Base-by-base conservation (phyloP, 1,139 yeast species). In the Lodderomyces margitis region DNA sequence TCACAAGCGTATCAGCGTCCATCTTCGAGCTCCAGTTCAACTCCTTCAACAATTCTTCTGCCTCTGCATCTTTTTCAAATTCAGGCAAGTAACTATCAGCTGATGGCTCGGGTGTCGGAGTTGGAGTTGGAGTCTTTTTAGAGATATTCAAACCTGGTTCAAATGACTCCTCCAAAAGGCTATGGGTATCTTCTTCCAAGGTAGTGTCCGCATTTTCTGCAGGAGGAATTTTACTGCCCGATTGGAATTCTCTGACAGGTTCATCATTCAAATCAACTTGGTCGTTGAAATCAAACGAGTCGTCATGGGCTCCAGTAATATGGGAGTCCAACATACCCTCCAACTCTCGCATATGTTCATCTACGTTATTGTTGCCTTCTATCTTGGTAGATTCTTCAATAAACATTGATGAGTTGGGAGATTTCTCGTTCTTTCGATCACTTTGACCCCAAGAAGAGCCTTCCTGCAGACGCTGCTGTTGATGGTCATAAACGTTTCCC, bases 11-110 rank as follows among this genome's bases (percentile, higher is more conserved):
- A 17, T 69, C 74, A 5, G 84, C 72, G 49, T 80, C 83, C 54
- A 86, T 94, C 14, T 74, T 64, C 1, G 81, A 71, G 21, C 76
- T 76, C 94, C 95, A 88, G 30, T 79, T 78, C 21, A 87, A 74
- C 46, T 84, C 92, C 25, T 83, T 87, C 47, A 88, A 71, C 14
- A 87, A 62, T 45, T 87, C 91, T 43, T 78, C 84, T n/a, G 81
- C 58, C 46, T 73, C 78, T 0, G 74, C 60, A 46, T 73, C 78
- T 39, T 59, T 68, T 37, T 66, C 69, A n/a, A 52, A 43, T n/a
- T 52, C 44, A 3, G 44, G 38, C 6, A 35, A 15, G 4, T 21
- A 15, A 21, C 28, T 14, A 21, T 19, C 28, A 15, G 19, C 16
- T 3, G 7, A 5, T 5, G 21, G 31, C 6, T 16, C 31, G 36